These are phyloP conservation scores for Beauveria brongniartii DNA, from an alignment of 2,329 filamentous ascomycete genomes.

Conservation along the genomic window DNA sequence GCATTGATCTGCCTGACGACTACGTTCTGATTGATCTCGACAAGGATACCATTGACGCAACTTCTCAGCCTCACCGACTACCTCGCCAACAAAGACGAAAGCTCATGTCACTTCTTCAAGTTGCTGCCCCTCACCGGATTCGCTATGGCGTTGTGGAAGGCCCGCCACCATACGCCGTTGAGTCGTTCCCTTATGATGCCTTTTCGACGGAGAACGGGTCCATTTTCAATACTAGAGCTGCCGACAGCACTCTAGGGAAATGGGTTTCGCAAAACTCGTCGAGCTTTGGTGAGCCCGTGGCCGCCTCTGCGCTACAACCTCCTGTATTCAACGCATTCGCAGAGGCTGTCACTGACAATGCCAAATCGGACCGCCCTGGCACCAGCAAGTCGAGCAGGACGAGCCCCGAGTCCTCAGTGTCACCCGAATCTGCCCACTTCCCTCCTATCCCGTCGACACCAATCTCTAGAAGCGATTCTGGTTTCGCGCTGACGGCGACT, in stretches of 20 bases:
- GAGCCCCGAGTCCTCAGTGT: conserved; percentile 58
- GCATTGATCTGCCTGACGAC: conserved; percentile 79
- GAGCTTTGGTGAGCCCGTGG: conserved; percentile 62
- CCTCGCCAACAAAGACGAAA: conserved; percentile 88
- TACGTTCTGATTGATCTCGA: conserved; percentile 94
- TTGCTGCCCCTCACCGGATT: conserved; percentile 83
- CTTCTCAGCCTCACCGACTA: conserved; percentile 65
- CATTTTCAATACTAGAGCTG: conserved; percentile 66
- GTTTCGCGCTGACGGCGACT: conserved; percentile 76
- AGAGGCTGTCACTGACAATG: conserved; percentile 60
- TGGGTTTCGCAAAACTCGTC: conserved; percentile 86
- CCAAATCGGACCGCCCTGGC: conserved; percentile 64
- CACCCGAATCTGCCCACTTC: conserved; percentile 71
- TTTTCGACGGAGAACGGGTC: conserved; percentile 81
- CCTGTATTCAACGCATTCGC: conserved; percentile 90
- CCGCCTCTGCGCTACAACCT: conserved; percentile 41
- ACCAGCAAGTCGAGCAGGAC: conserved; percentile 60
- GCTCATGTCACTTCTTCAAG: conserved; percentile 76
- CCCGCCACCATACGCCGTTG: conserved; percentile 84
- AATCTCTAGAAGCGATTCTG: conserved; percentile 84
- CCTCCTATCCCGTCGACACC: conserved; percentile 68
- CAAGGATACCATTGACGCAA: conserved; percentile 81
- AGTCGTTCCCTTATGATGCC: conserved; percentile 83
- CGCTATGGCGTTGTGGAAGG: conserved; percentile 81
- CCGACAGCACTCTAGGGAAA: conserved; percentile 67